Conservation (phyloP, 1,284 basidiomycete genomes). For the Ceratorhiza oryzae-sativae region DNA sequence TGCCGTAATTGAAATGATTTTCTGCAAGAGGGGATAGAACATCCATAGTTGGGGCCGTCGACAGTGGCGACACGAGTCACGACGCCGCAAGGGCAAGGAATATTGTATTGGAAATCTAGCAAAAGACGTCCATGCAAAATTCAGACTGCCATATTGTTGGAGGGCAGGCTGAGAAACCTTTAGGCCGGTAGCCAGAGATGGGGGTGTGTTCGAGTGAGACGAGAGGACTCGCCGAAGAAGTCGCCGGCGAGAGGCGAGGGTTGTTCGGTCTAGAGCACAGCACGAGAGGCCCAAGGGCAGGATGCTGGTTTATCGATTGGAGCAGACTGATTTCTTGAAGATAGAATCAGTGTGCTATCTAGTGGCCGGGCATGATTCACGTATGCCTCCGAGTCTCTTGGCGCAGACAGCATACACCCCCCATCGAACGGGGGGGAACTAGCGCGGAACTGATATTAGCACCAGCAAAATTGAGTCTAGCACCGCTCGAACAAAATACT, state of each 20-base stretch:
- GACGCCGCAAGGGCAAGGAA: neutral
- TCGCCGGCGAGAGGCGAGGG: neutral
- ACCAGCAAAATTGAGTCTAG: neutral
- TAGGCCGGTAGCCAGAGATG: no score
- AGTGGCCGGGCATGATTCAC: neutral
- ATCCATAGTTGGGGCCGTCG: no score
- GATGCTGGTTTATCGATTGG: neutral
- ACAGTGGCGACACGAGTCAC: no score
- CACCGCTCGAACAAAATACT: neutral
- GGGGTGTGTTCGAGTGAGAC: neutral
- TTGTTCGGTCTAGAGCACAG: neutral
- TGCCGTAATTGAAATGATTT: neutral
- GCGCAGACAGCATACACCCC: constrained; percentile 3
- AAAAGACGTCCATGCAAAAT: no score
- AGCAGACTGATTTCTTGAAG: neutral
- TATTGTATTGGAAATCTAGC: no score
- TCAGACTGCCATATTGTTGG: no score
- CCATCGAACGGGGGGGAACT: neutral
- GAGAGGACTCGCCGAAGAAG: neutral
- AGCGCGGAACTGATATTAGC: no score
- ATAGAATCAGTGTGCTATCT: neutral
- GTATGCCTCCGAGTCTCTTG: no score
- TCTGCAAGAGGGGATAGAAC: no score
- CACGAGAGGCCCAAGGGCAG: neutral
- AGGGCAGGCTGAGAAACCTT: no score